phyloP scores from a whole-genome alignment of 2,329 filamentous ascomycete species.

The Penicillium hesseltinei region DNA sequence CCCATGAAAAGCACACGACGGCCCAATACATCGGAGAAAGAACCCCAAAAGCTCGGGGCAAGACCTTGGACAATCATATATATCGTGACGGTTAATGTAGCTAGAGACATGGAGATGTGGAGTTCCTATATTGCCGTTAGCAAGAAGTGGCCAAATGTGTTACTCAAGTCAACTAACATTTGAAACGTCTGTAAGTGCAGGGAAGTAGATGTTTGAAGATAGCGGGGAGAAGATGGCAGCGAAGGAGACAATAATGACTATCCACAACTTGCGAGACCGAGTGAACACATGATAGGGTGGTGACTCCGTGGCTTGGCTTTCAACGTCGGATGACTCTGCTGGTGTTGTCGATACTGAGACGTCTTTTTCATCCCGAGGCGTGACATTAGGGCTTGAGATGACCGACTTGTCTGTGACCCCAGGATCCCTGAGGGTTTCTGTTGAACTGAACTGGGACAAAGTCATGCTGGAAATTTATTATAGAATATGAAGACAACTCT shows the following conservation, averaged over 20 bases:
- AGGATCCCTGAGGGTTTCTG: constrained; percentile 14
- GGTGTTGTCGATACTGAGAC: constrained; percentile 10
- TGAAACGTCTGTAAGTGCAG: constrained; percentile 35
- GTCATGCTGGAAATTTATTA: constrained; percentile 13
- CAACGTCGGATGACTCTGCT: constrained; percentile 17
- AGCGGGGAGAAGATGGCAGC: constrained; percentile 47
- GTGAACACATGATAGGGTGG: constrained; percentile 37
- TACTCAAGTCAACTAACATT: constrained; percentile 13
- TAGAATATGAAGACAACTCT: neutral
- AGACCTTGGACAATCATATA: constrained; percentile 55
- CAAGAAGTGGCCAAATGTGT: neutral
- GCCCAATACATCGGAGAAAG: constrained; percentile 49
- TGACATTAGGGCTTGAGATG: constrained; percentile 15
- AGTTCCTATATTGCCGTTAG: constrained; percentile 18
- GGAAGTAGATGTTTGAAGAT: constrained; percentile 49
- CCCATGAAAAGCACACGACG: constrained; percentile 48
- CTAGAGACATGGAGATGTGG: constrained; percentile 27
- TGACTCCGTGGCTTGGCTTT: constrained; percentile 13
- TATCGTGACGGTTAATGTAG: constrained; percentile 39
- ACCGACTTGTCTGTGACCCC: constrained; percentile 9
- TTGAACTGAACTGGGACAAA: constrained; percentile 2
- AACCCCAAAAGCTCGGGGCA: constrained; percentile 50
- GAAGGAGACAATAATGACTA: constrained; percentile 41
- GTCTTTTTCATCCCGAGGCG: constrained; percentile 16
- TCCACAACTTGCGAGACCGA: constrained; percentile 35